A percentile compares a stretch with the other conserved stretches of the same genome.
phyloP scores from a whole-genome alignment of 495 filamentous ascomycete genomes.

The Neurospora sp. region DNA sequence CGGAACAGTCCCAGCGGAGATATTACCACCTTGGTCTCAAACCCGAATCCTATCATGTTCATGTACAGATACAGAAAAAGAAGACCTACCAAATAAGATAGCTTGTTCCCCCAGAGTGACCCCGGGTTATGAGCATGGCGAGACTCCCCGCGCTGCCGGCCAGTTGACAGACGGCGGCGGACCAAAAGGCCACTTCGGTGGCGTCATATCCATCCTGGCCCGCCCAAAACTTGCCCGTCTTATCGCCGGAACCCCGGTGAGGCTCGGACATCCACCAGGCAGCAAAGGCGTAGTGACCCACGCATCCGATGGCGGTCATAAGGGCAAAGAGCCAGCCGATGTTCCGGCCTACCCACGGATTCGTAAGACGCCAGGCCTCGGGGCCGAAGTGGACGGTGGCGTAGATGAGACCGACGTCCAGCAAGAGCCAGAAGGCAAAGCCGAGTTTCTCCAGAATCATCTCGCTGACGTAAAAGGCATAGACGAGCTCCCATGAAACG shows the following conservation, averaged over 20 bases:
- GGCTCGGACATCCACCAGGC: slow-evolving; percentile 29
- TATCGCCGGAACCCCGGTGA: slow-evolving; percentile 11
- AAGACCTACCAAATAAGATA: slow-evolving; percentile 33
- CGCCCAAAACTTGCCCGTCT: slow-evolving; percentile 27
- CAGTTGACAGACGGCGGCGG: slow-evolving; percentile 19
- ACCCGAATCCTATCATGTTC: neutral
- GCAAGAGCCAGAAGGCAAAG: slow-evolving; percentile 31
- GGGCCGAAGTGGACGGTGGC: slow-evolving; percentile 24
- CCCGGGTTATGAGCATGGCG: slow-evolving; percentile 24
- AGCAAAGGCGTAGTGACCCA: slow-evolving; percentile 23
- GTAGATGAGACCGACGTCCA: slow-evolving; percentile 34
- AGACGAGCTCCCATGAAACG: slow-evolving; percentile 36
- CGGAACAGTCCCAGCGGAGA: neutral
- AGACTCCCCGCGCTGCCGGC: slow-evolving; percentile 21
- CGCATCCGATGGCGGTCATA: slow-evolving; percentile 17
- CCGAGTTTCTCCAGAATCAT: slow-evolving; percentile 25
- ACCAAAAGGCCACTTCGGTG: slow-evolving; percentile 37
- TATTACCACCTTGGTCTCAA: neutral
- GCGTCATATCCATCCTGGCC: slow-evolving; percentile 29
- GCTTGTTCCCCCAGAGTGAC: slow-evolving; percentile 31
- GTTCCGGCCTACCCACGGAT: slow-evolving; percentile 25
- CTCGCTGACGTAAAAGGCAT: slow-evolving; percentile 31
- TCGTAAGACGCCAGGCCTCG: slow-evolving; percentile 22
- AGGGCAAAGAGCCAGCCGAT: slow-evolving; percentile 21
- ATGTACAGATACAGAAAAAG: neutral